These are phyloP conservation scores for Dendrobium catenatum DNA, from an alignment of 106 monocot species.

Conservation along the genomic window DNA sequence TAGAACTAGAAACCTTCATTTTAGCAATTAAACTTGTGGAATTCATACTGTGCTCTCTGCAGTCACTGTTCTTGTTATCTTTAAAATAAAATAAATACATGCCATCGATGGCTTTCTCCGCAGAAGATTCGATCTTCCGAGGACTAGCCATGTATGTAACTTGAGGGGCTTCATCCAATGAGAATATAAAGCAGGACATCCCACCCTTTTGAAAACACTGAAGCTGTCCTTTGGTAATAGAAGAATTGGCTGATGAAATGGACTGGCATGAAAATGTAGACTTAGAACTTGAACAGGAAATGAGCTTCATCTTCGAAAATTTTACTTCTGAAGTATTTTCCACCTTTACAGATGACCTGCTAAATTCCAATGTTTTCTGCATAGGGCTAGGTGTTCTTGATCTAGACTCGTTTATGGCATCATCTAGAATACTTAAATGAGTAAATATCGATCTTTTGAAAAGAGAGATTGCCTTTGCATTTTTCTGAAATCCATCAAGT, in stretches of 20 bases:
- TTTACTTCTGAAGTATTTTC: conserved; percentile 11
- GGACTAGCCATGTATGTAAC: conserved; percentile 31
- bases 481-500: conserved; percentile 14
- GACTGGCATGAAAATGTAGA: conserved; percentile 25
- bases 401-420: conserved; percentile 9
- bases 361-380: conserved; percentile 1
- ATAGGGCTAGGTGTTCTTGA: conserved; percentile 8
- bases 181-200: conserved; percentile 39
- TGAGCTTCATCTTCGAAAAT: conserved; percentile 8
- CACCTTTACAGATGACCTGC: conserved; percentile 2
- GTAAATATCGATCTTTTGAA: conserved; percentile 22
- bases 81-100: conserved; percentile 52
- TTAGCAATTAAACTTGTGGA: conserved; percentile 35
- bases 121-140: conserved; percentile 28
- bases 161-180: conserved; percentile 16
- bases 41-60: not conserved
- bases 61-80: conserved; percentile 5
- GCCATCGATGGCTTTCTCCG: conserved; percentile 34
- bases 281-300: conserved; percentile 17
- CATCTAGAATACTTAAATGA: conserved; percentile 15
- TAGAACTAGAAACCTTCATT: conserved; percentile 72
- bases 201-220: conserved; percentile 37
- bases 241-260: conserved; percentile 3
- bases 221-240: conserved; percentile 42
- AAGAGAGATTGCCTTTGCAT: conserved; percentile 7